Evolutionary conservation across 2,329 filamentous ascomycete genomes (phyloP).

Genomic region (Aspergillus ruber): DNA sequence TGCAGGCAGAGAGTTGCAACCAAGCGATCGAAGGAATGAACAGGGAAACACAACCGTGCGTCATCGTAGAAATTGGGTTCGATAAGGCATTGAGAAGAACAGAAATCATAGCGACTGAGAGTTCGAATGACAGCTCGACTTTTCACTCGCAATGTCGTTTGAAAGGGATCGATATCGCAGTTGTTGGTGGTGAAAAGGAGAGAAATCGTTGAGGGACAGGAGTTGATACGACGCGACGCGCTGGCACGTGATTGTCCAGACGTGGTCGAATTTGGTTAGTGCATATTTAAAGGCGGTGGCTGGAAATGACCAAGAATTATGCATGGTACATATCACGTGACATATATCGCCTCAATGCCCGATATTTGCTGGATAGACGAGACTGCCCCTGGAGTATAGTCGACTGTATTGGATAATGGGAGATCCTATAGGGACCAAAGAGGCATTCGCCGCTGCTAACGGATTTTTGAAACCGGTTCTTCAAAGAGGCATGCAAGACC

Average conservation of each 20-base stretch:
- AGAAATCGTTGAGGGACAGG: constrained; percentile 2
- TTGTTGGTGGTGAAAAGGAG: constrained; percentile 6
- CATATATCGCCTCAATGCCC: not conserved
- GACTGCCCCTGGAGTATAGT: not conserved
- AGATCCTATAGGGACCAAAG: constrained; percentile 14
- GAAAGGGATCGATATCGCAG: constrained; percentile 3
- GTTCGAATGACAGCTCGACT: constrained; percentile 1
- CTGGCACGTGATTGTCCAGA: constrained; percentile 3
- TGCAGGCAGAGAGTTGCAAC: constrained; percentile 32
- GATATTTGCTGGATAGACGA: not conserved
- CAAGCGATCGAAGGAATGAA: constrained; percentile 13
- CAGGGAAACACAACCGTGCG: constrained; percentile 1
- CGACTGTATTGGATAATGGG: constrained; percentile 21
- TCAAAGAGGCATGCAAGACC: constrained; percentile 32
- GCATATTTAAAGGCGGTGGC: not conserved
- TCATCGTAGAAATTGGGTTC: constrained; percentile 12
- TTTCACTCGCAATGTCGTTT: constrained; percentile 2
- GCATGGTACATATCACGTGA: not conserved
- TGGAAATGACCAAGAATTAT: not conserved
- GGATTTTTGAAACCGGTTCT: constrained; percentile 34
- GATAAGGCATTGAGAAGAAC: constrained; percentile 7
- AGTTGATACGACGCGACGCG: constrained; percentile 6
- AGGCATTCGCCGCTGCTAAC: constrained; percentile 29
- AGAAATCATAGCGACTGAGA: constrained; percentile 1
- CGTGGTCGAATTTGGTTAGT: not conserved